These are phyloP conservation scores for Gonapodya sp. DNA, from an alignment of 192 early-diverging fungal genomes.

Conservation along the genomic window DNA sequence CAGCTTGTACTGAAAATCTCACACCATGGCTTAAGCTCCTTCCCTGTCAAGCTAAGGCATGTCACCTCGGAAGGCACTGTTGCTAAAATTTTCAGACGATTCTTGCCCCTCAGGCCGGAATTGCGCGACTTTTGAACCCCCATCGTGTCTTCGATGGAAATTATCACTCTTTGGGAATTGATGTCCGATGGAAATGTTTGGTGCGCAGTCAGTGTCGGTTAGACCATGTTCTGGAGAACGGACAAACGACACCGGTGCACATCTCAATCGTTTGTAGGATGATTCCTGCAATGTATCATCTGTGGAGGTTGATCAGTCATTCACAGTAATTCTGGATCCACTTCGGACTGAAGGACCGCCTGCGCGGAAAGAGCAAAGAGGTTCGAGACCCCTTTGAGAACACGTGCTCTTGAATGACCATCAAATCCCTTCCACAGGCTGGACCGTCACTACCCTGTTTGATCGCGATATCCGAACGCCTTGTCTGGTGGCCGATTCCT, in stretches of 20 bases:
- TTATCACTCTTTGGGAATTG: constrained; percentile 82
- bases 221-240: background rate
- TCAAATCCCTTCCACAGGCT: constrained; percentile 19
- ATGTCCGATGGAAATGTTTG: constrained; percentile 43
- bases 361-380: background rate
- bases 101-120: constrained; percentile 51
- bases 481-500: constrained; percentile 39
- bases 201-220: background rate
- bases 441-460: constrained; percentile 37
- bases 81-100: background rate
- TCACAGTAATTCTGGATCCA: constrained; percentile 75
- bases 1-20: constrained; percentile 95
- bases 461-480: constrained; percentile 27
- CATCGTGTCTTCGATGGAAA: constrained; percentile 83
- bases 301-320: constrained; percentile 60
- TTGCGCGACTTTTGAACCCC: constrained; percentile 80
- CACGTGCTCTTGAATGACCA: constrained; percentile 24
- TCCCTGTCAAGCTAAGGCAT: constrained; percentile 79
- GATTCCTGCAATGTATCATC: constrained; percentile 30
- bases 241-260: background rate
- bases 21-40: constrained; percentile 95
- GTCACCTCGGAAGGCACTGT: background rate
- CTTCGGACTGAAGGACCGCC: constrained; percentile 21
- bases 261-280: constrained; percentile 19
- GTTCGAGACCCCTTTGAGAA: constrained; percentile 26